Base-by-base conservation (phyloP, 306 rosid species). In the Vigna hirtella region DNA sequence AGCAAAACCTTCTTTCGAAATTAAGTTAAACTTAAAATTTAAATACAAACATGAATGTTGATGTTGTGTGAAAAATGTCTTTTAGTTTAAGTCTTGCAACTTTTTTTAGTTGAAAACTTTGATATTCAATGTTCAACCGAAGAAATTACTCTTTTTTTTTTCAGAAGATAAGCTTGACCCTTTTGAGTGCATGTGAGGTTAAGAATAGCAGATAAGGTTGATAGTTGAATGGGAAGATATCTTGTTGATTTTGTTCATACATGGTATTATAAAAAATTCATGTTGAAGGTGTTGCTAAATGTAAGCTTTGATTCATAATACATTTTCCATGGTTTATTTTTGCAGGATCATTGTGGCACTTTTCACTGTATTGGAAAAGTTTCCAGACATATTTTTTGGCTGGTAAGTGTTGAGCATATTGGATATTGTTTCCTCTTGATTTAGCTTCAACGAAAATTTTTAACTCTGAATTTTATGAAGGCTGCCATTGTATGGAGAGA, bases 401-500 rank as follows among this genome's bases (percentile, higher is more conserved):
- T 91, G 99, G 99, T 93, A 85, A 49, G 80, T 28, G 2, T 15
- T 0, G 18, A 13, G 52, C 4, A n/a, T 51, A 4, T 18, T 53
- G 22, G 22, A 20, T 20, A 22, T 32, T 16, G 3, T 55, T 69
- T 13, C 12, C 16, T 34, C 58, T 77, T 50, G 14, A 61, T 74
- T 73, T 65, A 52, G 47, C 38, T 58, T 32, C 8, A 3, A 7
- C 32, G 1, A 32, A 2, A 16, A 61, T 74, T 51, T 58, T 2
- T 50, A 20, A 76, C 76, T 50, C 15, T 15, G 11, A 26, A 45
- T 66, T 69, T 82, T 83, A 7, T 82, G 80, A 67, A 96, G 99
- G 99, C 14, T 93, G 66, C 99, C 99, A 34, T 49, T 96, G 91
- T 93, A 96, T 67, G 96, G 98, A 16, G 99, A 93, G 84, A 66